Evolutionary conservation across 2,329 filamentous ascomycete species (phyloP).

Genomic region (Trichoderma oligosporum): DNA sequence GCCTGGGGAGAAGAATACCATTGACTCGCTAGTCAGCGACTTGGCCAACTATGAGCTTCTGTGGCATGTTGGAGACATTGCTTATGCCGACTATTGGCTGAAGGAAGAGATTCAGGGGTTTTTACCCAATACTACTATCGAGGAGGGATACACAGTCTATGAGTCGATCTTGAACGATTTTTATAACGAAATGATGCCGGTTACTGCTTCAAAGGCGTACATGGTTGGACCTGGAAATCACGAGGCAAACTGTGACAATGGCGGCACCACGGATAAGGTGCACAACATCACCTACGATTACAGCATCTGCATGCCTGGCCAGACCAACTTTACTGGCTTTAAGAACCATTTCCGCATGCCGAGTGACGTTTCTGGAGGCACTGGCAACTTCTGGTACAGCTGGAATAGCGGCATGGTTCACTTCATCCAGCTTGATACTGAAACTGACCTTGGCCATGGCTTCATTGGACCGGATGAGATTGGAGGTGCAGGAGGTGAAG

Average conservation of each 20-base stretch:
- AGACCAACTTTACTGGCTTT: slow-evolving; percentile 11
- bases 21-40: slow-evolving; percentile 9
- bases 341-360: slow-evolving; percentile 16
- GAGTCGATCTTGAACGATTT: slow-evolving; percentile 13
- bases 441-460: slow-evolving; percentile 12
- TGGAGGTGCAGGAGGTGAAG: slow-evolving; percentile 5
- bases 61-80: slow-evolving; percentile 13
- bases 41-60: slow-evolving; percentile 4
- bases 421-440: slow-evolving; percentile 10
- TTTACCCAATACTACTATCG: slow-evolving; percentile 8
- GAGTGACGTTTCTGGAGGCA: not conserved
- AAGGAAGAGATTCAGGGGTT: slow-evolving; percentile 17
- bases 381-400: slow-evolving; percentile 15
- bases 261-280: slow-evolving; percentile 2
- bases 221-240: slow-evolving; percentile 13
- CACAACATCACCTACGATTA: slow-evolving; percentile 11
- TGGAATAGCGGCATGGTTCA: slow-evolving; percentile 15
- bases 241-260: slow-evolving; percentile 12
- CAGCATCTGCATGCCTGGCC: slow-evolving; percentile 11
- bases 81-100: slow-evolving; percentile 13
- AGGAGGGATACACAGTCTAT: slow-evolving; percentile 12
- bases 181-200: slow-evolving; percentile 12
- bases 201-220: slow-evolving; percentile 4
- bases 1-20: slow-evolving; percentile 7
- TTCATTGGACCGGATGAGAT: slow-evolving; percentile 11